Conservation (phyloP, 1,284 basidiomycete species). For the Ganoderma sinense region DNA sequence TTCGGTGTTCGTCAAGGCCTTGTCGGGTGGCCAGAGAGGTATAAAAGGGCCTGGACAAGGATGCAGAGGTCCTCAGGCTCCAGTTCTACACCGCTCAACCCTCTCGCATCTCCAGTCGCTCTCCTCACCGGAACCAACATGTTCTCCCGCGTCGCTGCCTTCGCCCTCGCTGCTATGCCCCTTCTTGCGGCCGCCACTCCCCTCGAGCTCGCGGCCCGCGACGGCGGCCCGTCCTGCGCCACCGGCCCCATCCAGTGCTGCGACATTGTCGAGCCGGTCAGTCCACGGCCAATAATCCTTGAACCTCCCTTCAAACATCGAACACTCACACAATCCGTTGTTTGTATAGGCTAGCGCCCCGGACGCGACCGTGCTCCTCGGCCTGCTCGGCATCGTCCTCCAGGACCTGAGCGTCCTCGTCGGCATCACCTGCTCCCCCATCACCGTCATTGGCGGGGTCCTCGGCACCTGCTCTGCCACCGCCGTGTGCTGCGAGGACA, state of each 20-base stretch:
- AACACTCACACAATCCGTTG: not conserved
- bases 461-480: conserved; percentile 21
- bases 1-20: not conserved
- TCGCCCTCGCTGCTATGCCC: conserved; percentile 32
- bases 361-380: conserved; percentile 11
- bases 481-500: conserved; percentile 35
- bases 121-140: conserved; percentile 9
- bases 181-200: conserved; percentile 40
- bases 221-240: conserved; percentile 30
- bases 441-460: conserved; percentile 31
- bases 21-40: not conserved
- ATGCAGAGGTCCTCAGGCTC: conserved; percentile 2
- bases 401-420: conserved; percentile 26
- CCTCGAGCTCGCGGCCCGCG: too few species aligned
- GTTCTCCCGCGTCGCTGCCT: conserved; percentile 25
- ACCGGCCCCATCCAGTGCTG: conserved; percentile 35
- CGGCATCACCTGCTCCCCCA: conserved; percentile 34
- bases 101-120: not conserved
- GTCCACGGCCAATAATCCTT: not conserved
- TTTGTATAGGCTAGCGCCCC: conserved; percentile 8
- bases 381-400: conserved; percentile 31
- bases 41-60: conserved; percentile 3
- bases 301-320: not conserved
- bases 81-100: conserved; percentile 16
- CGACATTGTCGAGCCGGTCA: conserved; percentile 30